A percentile compares a stretch with the other conserved stretches of the same genome.
These are phyloP conservation scores for Cyclotella kingstonii DNA, from an alignment of 108 stramenopile species.

Conservation along the genomic window DNA sequence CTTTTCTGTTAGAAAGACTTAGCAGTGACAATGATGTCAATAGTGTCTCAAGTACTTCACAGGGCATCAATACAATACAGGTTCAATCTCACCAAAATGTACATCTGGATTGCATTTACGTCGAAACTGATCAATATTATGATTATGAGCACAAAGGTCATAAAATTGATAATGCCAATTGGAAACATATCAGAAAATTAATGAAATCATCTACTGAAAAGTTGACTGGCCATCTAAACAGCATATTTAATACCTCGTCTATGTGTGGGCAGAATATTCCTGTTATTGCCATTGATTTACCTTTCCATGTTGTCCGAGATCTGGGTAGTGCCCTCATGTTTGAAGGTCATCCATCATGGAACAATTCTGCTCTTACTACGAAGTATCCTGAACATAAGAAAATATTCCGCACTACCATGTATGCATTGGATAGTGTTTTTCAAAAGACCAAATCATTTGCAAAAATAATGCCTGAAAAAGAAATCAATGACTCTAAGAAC, in stretches of 20 bases:
- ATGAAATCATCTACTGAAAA: slow-evolving; percentile 29
- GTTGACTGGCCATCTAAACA: slow-evolving; percentile 14
- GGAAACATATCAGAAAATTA: slow-evolving; percentile 30
- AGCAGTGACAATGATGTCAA: slow-evolving; percentile 7
- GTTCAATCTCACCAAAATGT: slow-evolving; percentile 23
- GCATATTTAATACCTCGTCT: neutral
- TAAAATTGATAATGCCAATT: slow-evolving; percentile 21
- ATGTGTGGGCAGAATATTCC: slow-evolving; percentile 13
- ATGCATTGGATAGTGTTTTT: slow-evolving; percentile 20
- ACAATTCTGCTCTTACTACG: slow-evolving; percentile 4
- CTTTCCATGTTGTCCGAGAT: slow-evolving; percentile 28
- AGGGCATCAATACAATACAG: slow-evolving; percentile 11
- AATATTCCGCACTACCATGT: slow-evolving; percentile 30
- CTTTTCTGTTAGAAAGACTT: slow-evolving; percentile 46
- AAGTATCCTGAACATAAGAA: slow-evolving; percentile 40
- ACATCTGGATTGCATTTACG: slow-evolving; percentile 64
- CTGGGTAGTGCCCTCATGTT: slow-evolving; percentile 27
- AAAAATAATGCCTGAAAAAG: neutral
- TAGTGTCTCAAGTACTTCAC: neutral
- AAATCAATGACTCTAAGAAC: slow-evolving; percentile 4
- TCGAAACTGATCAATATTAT: slow-evolving; percentile 72
- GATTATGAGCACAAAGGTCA: slow-evolving; percentile 22
- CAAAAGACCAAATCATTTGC: slow-evolving; percentile 4
- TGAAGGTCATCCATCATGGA: slow-evolving; percentile 30
- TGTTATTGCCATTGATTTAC: slow-evolving; percentile 33